Evolutionary conservation across 2,329 filamentous ascomycete genomes (phyloP).

Genomic region (Aspergillus intermedius): DNA sequence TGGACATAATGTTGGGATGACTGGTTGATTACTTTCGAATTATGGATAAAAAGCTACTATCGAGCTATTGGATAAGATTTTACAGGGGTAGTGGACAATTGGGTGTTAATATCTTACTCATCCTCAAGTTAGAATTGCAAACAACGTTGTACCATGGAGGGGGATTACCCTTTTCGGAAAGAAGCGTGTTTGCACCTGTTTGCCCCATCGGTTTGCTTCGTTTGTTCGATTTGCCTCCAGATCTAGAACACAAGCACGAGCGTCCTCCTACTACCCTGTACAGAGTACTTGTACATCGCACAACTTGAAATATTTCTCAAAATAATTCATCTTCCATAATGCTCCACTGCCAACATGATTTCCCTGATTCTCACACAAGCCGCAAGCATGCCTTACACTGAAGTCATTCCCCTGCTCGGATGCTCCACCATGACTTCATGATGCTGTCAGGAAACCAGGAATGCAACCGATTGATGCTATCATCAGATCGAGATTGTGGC

Average conservation of each 20-base stretch:
- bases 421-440: conserved; percentile 26
- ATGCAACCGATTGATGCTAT: background rate
- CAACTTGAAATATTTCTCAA: background rate
- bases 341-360: background rate
- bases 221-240: background rate
- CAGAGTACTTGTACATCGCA: background rate
- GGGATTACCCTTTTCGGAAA: background rate
- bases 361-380: background rate
- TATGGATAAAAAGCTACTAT: background rate
- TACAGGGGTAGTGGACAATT: background rate
- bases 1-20: conserved; percentile 8
- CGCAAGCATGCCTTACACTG: conserved; percentile 7
- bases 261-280: background rate
- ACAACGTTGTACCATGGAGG: no score
- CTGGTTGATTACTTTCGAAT: background rate
- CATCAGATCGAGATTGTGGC: background rate
- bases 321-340: background rate
- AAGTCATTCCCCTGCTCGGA: conserved; percentile 19
- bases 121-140: no score
- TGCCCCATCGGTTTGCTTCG: background rate
- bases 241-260: background rate
- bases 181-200: conserved; percentile 1
- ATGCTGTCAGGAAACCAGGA: conserved; percentile 21
- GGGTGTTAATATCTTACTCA: no score
- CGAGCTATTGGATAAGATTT: background rate